phyloP scores from a whole-genome alignment of 371 early-diverging fungal genomes.

The Mortierella sp. region DNA sequence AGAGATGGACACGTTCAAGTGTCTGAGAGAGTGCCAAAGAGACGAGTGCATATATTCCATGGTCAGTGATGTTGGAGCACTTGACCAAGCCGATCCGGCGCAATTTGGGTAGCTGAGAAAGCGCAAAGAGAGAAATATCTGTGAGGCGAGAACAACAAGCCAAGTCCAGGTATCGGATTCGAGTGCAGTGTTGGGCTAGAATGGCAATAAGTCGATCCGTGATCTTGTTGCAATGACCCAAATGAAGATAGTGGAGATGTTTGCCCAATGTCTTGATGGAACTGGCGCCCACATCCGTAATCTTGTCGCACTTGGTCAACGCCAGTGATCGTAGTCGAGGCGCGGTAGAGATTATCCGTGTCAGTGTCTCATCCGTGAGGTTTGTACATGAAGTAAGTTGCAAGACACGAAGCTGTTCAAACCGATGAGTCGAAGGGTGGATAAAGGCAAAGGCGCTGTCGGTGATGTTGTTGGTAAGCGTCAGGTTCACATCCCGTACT shows the following conservation, averaged over 20 bases:
- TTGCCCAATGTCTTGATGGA: slow-evolving; percentile 58
- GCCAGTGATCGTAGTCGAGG: slow-evolving; percentile 67
- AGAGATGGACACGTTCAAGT: slow-evolving; percentile 66
- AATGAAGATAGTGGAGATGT: slow-evolving; percentile 64
- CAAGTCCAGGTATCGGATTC: slow-evolving; percentile 67
- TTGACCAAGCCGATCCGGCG: slow-evolving; percentile 67
- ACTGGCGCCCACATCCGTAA: slow-evolving; percentile 58
- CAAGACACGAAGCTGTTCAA: slow-evolving; percentile 61
- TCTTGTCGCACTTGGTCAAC: slow-evolving; percentile 62
- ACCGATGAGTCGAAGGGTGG: slow-evolving; percentile 22
- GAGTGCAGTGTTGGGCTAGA: slow-evolving; percentile 59
- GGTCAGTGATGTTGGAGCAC: slow-evolving; percentile 62
- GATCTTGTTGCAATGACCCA: slow-evolving; percentile 62
- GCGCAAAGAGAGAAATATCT: slow-evolving; percentile 59
- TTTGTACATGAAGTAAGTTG: slow-evolving; percentile 57
- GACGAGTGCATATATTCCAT: slow-evolving; percentile 58
- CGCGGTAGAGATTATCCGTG: slow-evolving; percentile 54
- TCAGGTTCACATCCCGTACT: slow-evolving; percentile 62
- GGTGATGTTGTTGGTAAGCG: slow-evolving; percentile 46
- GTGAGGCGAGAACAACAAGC: slow-evolving; percentile 62
- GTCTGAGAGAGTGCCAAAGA: slow-evolving; percentile 56
- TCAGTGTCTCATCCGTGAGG: slow-evolving; percentile 59
- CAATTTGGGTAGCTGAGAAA: slow-evolving; percentile 60
- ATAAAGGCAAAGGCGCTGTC: slow-evolving; percentile 55
- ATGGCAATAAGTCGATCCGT: slow-evolving; percentile 61